Conservation (phyloP, 352 stramenopile genomes). For the Pythium brassicae region DNA sequence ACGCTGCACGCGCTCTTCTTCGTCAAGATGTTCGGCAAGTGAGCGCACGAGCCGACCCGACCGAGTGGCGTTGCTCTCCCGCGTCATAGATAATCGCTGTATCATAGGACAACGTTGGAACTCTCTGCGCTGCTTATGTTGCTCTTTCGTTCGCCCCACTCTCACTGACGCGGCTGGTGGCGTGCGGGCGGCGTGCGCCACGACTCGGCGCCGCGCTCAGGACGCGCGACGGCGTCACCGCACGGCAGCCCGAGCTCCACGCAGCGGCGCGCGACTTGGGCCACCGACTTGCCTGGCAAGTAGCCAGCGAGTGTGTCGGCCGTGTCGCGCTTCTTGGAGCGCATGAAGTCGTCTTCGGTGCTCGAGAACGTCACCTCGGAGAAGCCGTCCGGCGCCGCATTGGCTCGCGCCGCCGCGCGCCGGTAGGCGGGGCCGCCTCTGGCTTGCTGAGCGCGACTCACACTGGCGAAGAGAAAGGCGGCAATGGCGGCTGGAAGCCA, state of each 20-base stretch:
- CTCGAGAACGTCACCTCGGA: slow-evolving; percentile 40
- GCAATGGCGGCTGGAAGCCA: not conserved
- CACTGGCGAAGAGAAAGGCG: not conserved
- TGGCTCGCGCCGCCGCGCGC: slow-evolving; percentile 3
- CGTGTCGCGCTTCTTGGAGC: slow-evolving; percentile 33
- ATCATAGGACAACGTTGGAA: not conserved
- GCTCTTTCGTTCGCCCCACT: not conserved
- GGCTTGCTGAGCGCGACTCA: not conserved
- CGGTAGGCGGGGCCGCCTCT: slow-evolving; percentile 5
- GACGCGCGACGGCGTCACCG: slow-evolving; percentile 21
- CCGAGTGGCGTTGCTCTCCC: not conserved
- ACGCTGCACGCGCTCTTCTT: slow-evolving; percentile 42
- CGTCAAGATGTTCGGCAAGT: slow-evolving; percentile 45
- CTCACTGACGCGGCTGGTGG: not conserved
- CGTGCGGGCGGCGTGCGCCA: slow-evolving; percentile 21
- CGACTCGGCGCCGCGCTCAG: slow-evolving; percentile 37
- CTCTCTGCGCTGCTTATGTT: not conserved
- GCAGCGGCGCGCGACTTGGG: slow-evolving; percentile 46
- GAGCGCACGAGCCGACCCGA: not conserved
- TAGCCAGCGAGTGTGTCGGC: slow-evolving; percentile 26
- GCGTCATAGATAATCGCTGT: not conserved
- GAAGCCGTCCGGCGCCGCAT: not conserved
- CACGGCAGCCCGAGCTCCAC: slow-evolving; percentile 53
- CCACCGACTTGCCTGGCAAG: slow-evolving; percentile 28
- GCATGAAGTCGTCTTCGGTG: slow-evolving; percentile 48